These are phyloP conservation scores for Ensete glaucum DNA, from an alignment of 176 grass and related monocot genomes.

Conservation along the genomic window DNA sequence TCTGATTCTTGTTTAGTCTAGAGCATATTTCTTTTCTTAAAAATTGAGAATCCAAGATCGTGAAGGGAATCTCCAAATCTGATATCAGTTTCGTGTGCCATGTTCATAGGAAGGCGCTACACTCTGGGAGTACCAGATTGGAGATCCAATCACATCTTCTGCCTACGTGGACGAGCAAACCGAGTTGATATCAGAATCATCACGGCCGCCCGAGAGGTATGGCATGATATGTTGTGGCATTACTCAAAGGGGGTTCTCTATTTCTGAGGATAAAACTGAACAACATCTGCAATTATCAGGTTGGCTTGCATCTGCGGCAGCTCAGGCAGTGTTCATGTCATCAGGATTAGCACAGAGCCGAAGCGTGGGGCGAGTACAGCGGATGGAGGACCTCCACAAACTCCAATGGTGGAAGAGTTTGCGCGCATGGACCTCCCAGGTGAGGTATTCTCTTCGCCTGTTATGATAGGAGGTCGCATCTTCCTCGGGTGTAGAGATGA, in stretches of 20 bases:
- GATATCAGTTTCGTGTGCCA: neutral
- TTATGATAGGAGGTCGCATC: slow-evolving; percentile 78
- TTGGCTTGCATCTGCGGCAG: slow-evolving; percentile 74
- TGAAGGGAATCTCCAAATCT: no score
- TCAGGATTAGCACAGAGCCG: slow-evolving; percentile 41
- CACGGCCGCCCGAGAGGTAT: slow-evolving; percentile 48
- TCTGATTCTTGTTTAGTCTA: no score
- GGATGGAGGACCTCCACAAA: slow-evolving; percentile 4
- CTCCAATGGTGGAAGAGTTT: slow-evolving; percentile 33
- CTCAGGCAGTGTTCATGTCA: slow-evolving; percentile 65
- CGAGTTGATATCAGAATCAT: slow-evolving; percentile 33
- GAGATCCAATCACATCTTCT: slow-evolving; percentile 74
- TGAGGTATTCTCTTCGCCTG: slow-evolving; percentile 79
- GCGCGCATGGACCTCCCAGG: slow-evolving; percentile 44
- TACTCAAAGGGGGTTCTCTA: slow-evolving; percentile 1
- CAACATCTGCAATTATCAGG: slow-evolving; percentile 16
- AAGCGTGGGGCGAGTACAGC: slow-evolving; percentile 19
- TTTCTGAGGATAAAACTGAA: neutral
- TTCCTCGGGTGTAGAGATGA: slow-evolving; percentile 89
- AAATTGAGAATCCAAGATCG: no score
- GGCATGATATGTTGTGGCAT: neutral
- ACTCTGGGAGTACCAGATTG: slow-evolving; percentile 54
- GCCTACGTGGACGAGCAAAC: slow-evolving; percentile 61
- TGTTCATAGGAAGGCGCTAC: slow-evolving; percentile 43
- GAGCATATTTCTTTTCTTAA: no score